A percentile compares a stretch with the other conserved stretches of the same genome.
Evolutionary conservation across 371 early-diverging fungal genomes (phyloP).

Genomic region (Syncephalastrum monosporum): DNA sequence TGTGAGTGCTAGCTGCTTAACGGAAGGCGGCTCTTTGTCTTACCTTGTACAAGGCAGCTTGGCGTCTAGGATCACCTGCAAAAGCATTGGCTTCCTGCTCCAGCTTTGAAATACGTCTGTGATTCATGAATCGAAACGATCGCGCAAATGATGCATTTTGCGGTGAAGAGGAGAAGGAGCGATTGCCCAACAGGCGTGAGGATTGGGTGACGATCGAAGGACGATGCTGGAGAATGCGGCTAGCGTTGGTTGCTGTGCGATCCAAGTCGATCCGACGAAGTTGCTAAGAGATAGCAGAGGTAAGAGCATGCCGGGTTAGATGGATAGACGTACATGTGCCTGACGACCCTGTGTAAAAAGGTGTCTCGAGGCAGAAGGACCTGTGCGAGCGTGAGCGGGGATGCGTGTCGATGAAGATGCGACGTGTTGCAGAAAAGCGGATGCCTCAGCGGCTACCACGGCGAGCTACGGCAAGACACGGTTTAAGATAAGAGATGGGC

Average conservation of each 20-base stretch:
- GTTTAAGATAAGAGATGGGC: neutral
- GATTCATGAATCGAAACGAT: slow-evolving; percentile 41
- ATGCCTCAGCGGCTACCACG: slow-evolving; percentile 16
- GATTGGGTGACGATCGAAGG: slow-evolving; percentile 8
- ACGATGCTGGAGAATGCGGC: slow-evolving; percentile 3
- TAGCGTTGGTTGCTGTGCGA: slow-evolving; percentile 5
- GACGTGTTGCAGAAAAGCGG: slow-evolving; percentile 10
- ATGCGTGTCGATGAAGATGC: slow-evolving; percentile 6
- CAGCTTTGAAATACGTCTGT: slow-evolving; percentile 53
- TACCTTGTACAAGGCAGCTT: slow-evolving; percentile 69
- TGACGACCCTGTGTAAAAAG: too few relatives aligned
- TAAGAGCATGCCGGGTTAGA: too few relatives aligned
- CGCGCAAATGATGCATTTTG: slow-evolving; percentile 6
- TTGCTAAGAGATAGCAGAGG: slow-evolving; percentile 8
- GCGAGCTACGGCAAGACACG: slow-evolving; percentile 11
- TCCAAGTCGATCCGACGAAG: slow-evolving; percentile 3
- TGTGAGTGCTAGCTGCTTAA: too few relatives aligned
- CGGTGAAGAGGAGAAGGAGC: slow-evolving; percentile 10
- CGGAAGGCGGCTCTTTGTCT: neutral
- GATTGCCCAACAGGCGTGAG: neutral
- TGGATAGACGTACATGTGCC: too few relatives aligned
- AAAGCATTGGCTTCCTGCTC: slow-evolving; percentile 63
- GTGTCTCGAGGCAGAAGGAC: too few relatives aligned
- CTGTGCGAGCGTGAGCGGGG: too few relatives aligned
- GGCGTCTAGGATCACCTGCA: slow-evolving; percentile 54